Evolutionary conservation across 129 eudicot genomes (phyloP), one percentile per base, ranked within the genome.

Genomic region (Artemisia argyi): DNA sequence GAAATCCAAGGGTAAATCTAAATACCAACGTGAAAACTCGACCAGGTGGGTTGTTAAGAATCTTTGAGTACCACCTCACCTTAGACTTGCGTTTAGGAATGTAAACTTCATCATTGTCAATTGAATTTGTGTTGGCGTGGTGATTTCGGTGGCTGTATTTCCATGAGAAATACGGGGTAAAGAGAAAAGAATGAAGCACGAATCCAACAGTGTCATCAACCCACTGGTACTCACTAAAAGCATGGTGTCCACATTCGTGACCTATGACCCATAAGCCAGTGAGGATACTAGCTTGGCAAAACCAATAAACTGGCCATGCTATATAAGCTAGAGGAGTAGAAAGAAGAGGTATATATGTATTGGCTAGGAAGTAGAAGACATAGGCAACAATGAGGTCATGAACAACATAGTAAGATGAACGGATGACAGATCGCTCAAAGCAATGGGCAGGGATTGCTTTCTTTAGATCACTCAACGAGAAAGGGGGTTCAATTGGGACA

Each of bases 11-110:
- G 22, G 69, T 73, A 18, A 78, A 74, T 20, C 78, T 65, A 56
- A 73, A 71, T 2, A 72, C 68, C 73, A 68, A 72, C 7, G 76
- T 73, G 60, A 78, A 61, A 5, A 78, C 82, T 30, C 82, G 61
- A 61, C 82, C 82, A 0, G 82, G 82, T 19, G 82, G 82, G 74
- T 78, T 78, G 74, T 78, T 72, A 13, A 78, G 78, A 11, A 78
- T 1, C 13, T 78, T 78, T 6, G 76, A 78, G 58, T 78, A 78
- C 12, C 47, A 5, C 8, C 46, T 39, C 22, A 78, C 66, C 19
- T 65, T 78, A 15, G 67, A 48, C 78, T 78, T 78, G 61, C 76
- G 76, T 72, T 73, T 78, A 30, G 82, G 82, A 62, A 78, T 73
- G 49, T 78, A 77, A 18, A 77, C 81, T 56, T 77, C 81, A 20